Conservation (phyloP, 2,329 filamentous ascomycete genomes). For the Daldinia eschscholtzii region DNA sequence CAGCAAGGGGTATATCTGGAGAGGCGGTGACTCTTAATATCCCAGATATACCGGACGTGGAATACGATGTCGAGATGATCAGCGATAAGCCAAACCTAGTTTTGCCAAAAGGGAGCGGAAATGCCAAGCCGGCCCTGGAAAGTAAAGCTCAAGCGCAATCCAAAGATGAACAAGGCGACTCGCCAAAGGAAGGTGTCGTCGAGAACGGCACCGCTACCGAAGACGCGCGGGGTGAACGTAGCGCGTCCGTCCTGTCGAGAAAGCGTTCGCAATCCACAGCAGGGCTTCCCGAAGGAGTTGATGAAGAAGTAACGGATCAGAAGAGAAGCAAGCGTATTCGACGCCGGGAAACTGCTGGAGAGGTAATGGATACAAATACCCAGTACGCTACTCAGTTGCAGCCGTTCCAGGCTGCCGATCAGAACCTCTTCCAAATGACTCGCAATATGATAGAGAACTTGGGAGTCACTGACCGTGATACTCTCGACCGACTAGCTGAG, state of each 20-base stretch:
- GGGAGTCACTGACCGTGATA: constrained; percentile 64
- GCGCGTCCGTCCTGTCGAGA: constrained; percentile 60
- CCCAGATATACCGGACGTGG: constrained; percentile 52
- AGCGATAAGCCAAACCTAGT: constrained; percentile 45
- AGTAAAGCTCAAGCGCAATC: constrained; percentile 31
- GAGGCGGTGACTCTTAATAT: constrained; percentile 54
- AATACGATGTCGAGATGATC: constrained; percentile 47
- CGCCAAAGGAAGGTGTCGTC: constrained; percentile 52
- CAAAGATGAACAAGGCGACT: constrained; percentile 56
- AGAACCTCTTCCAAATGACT: constrained; percentile 67
- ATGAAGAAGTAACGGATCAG: constrained; percentile 69
- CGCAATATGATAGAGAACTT: constrained; percentile 68
- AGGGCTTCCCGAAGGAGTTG: constrained; percentile 66
- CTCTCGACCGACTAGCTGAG: constrained; percentile 61
- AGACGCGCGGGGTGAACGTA: constrained; percentile 54
- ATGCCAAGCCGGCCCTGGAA: constrained; percentile 18
- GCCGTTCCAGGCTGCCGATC: constrained; percentile 68
- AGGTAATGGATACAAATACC: constrained; percentile 65
- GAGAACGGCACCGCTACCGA: constrained; percentile 51
- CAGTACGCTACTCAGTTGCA: constrained; percentile 68
- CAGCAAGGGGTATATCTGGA: constrained; percentile 54
- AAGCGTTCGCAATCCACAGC: constrained; percentile 74
- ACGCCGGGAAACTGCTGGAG: constrained; percentile 70
- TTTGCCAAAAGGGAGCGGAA: constrained; percentile 23
- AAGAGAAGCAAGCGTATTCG: constrained; percentile 76